Evolutionary conservation across 208 protist species (phyloP).

Genomic region (Trypanosomatidae sp.): DNA sequence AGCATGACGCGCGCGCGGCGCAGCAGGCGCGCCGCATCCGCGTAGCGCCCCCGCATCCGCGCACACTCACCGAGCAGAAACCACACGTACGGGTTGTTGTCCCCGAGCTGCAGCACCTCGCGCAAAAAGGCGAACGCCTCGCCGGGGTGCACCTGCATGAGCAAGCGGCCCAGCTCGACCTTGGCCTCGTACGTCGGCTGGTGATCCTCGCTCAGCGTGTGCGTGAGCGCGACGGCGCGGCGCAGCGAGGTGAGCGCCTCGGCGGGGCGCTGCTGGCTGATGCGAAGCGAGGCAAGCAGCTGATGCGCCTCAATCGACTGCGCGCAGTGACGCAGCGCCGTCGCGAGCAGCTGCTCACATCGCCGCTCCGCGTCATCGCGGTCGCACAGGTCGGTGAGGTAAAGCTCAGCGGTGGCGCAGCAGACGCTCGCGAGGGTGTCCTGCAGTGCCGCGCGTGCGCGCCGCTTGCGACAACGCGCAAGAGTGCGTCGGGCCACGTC

Average conservation of each 20-base stretch:
- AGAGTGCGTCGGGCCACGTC: slow-evolving; percentile 49
- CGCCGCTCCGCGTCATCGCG: slow-evolving; percentile 62
- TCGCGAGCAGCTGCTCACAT: slow-evolving; percentile 53
- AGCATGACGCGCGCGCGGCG: slow-evolving; percentile 75
- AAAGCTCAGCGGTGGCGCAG: slow-evolving; percentile 84
- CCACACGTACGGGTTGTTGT: slow-evolving; percentile 89
- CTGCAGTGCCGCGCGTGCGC: slow-evolving; percentile 23
- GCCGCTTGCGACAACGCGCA: slow-evolving; percentile 30
- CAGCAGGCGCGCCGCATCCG: slow-evolving; percentile 69
- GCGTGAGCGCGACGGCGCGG: slow-evolving; percentile 60
- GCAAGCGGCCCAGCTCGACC: slow-evolving; percentile 77
- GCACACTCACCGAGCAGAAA: slow-evolving; percentile 86
- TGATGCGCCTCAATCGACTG: slow-evolving; percentile 72
- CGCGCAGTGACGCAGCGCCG: slow-evolving; percentile 30
- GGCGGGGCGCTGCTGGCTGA: slow-evolving; percentile 60
- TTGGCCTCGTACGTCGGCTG: slow-evolving; percentile 88
- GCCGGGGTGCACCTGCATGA: slow-evolving; percentile 75
- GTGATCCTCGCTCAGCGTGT: slow-evolving; percentile 67
- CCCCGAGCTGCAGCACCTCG: slow-evolving; percentile 78
- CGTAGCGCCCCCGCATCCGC: slow-evolving; percentile 51
- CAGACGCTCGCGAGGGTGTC: slow-evolving; percentile 76
- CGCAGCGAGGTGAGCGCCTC: slow-evolving; percentile 56
- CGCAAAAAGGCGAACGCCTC: slow-evolving; percentile 73
- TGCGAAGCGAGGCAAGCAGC: slow-evolving; percentile 61
- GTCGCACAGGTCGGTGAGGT: slow-evolving; percentile 84